Base-by-base conservation (phyloP, 805 yeast species). In the Lipomyces japonicus region DNA sequence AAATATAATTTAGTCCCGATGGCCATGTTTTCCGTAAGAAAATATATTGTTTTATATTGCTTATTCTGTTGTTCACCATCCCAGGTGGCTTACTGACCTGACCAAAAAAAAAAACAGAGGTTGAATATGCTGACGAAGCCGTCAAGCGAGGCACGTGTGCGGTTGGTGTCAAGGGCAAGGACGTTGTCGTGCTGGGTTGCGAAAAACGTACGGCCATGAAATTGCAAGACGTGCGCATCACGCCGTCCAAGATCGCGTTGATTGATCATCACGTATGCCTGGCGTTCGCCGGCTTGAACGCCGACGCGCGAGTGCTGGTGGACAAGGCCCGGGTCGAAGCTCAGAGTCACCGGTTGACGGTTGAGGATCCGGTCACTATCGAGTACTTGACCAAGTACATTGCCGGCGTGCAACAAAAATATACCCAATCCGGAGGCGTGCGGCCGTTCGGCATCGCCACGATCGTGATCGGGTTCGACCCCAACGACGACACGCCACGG, bases 101-200 rank as follows among this genome's bases (percentile, higher is more conserved):
- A 69, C 73, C 68, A 69, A 68, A 73, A 46, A 37, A 35, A 37
- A 52, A 48, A 60, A 39, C 64, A 78, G 83, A 93, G 77, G 98
- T 93, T 37, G 97, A 93, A 70, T 93, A 93, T 64, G 98, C 98
- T 23, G 77, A 85, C 35, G 98, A 93, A 68, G 98, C 98, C 0
- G 98, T 93, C 39, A 93, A 91, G 67, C 80, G 97, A 71, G 98
- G 98, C 53, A 93, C 98, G 2, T 88, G 96, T 67, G 96, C 97
- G 1, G 96, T 93, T 41, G 98, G 97, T 36, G 91, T 93, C 52
- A 91, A 90, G 68, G 97, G 97, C 46, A 76, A 78, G 56, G 83
- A 82, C 54, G 80, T 83, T 51, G 97, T 93, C 9, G 96, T 93
- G 9, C 76, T 93, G 41, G 98, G 97, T 21, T 91, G 97, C 72